phyloP scores from a whole-genome alignment of 306 rosid genomes.

The Hippophae rhamnoides region DNA sequence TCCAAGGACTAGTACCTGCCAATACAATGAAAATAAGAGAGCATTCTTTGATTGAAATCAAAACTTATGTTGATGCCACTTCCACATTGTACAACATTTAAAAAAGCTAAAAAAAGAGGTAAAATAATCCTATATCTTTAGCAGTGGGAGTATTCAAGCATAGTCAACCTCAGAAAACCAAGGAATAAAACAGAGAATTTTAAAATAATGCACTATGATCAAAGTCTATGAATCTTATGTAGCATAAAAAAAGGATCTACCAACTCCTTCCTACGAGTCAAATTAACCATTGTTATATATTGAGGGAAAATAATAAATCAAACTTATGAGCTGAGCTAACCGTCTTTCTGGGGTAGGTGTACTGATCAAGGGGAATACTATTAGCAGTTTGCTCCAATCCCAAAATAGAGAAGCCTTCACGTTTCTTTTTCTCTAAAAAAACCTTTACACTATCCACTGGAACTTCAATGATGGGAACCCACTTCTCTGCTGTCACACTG shows the following conservation, averaged over 20 bases:
- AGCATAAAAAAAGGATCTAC: not conserved
- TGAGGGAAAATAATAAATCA: constrained; percentile 7
- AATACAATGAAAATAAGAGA: not conserved
- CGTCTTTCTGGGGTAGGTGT: constrained; percentile 56
- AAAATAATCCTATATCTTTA: too few species aligned
- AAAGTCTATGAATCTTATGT: not conserved
- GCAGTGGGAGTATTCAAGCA: too few species aligned
- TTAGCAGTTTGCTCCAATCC: constrained; percentile 98
- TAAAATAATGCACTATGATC: too few species aligned
- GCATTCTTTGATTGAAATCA: not conserved
- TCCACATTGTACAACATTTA: too few species aligned
- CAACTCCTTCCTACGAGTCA: not conserved
- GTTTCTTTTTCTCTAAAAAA: constrained; percentile 74
- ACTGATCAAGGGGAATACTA: constrained; percentile 76
- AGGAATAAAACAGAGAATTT: too few species aligned
- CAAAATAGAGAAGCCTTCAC: constrained; percentile 83
- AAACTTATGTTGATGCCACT: too few species aligned
- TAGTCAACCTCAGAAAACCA: too few species aligned
- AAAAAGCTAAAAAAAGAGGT: too few species aligned
- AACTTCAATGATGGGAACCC: constrained; percentile 90
- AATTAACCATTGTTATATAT: not conserved
- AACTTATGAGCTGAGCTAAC: constrained; percentile 32
- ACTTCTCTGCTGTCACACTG: constrained; percentile 98
- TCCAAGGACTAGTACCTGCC: constrained; percentile 83
- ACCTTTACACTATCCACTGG: constrained; percentile 73